phyloP scores from a whole-genome alignment of 805 yeast genomes.

The Barnettozyma vustinii region DNA sequence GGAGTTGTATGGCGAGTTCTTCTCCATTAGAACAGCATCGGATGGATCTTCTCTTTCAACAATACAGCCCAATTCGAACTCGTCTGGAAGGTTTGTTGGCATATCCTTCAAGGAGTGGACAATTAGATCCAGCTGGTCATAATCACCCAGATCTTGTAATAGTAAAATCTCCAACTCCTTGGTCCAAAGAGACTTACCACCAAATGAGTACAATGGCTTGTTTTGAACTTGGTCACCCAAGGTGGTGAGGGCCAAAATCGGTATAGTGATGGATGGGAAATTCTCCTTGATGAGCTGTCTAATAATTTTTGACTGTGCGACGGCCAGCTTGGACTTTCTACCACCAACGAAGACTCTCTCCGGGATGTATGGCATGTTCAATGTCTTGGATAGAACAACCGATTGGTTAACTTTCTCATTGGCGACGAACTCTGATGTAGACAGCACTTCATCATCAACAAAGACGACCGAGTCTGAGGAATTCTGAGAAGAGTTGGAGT shows the following conservation, averaged over 20 bases:
- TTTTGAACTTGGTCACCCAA: constrained; percentile 85
- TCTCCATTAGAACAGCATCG: constrained; percentile 80
- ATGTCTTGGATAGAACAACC: constrained; percentile 7
- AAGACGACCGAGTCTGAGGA: constrained; percentile 21
- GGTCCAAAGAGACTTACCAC: constrained; percentile 96
- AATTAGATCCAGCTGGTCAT: constrained; percentile 73
- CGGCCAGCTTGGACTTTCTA: constrained; percentile 82
- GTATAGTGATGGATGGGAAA: constrained; percentile 64
- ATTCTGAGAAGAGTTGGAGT: constrained; percentile 5
- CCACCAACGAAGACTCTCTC: constrained; percentile 63
- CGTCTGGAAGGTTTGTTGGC: constrained; percentile 89
- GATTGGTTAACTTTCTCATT: constrained; percentile 3
- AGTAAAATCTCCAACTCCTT: constrained; percentile 83
- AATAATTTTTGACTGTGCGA: constrained; percentile 76
- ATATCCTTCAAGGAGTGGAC: constrained; percentile 92
- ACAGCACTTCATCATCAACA: constrained; percentile 15
- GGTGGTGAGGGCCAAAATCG: constrained; percentile 76
- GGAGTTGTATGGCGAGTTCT: constrained; percentile 54
- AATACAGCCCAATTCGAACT: constrained; percentile 84
- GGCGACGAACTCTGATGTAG: constrained; percentile 2
- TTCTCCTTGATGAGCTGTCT: constrained; percentile 49
- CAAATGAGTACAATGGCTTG: constrained; percentile 87
- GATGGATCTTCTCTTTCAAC: constrained; percentile 86
- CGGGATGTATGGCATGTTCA: constrained; percentile 21
- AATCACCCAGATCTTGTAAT: constrained; percentile 53